phyloP scores from a whole-genome alignment of 257 asterid species.

The Nicotiana otophora region DNA sequence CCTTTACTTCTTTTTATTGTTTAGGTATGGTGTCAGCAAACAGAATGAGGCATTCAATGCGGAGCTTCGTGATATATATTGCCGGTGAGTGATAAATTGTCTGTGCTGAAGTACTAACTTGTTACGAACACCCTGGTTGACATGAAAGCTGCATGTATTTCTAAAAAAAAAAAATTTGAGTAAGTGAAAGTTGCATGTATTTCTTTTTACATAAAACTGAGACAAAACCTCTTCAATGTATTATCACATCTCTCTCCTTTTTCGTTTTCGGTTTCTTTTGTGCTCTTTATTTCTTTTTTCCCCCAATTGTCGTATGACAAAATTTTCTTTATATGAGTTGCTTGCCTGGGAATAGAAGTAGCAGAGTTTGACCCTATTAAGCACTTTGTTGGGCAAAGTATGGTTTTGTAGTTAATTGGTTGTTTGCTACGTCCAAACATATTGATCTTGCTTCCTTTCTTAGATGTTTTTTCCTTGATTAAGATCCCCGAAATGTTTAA shows the following conservation, averaged over 20 bases:
- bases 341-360: not conserved
- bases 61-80: conserved; percentile 86
- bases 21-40: conserved; percentile 87
- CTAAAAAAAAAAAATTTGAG: not conserved
- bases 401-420: not conserved
- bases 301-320: not conserved
- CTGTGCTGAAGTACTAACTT: not conserved
- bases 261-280: not conserved
- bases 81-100: conserved; percentile 44
- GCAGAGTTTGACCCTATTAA: not conserved
- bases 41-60: conserved; percentile 83
- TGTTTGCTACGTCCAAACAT: not conserved
- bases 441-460: not conserved
- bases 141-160: not conserved
- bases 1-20: conserved; percentile 11
- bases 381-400: not conserved
- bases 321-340: conserved; percentile 1
- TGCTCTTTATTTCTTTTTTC: not conserved
- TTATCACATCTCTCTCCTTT: not conserved
- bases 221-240: not conserved
- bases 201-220: not conserved
- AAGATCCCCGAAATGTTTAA: not conserved
- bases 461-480: no score
- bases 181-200: not conserved
- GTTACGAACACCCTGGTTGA: not conserved